A percentile compares a stretch with the other conserved stretches of the same genome.
Evolutionary conservation across 2,329 filamentous ascomycete species (phyloP).

Genomic region (Cercospora canescens): DNA sequence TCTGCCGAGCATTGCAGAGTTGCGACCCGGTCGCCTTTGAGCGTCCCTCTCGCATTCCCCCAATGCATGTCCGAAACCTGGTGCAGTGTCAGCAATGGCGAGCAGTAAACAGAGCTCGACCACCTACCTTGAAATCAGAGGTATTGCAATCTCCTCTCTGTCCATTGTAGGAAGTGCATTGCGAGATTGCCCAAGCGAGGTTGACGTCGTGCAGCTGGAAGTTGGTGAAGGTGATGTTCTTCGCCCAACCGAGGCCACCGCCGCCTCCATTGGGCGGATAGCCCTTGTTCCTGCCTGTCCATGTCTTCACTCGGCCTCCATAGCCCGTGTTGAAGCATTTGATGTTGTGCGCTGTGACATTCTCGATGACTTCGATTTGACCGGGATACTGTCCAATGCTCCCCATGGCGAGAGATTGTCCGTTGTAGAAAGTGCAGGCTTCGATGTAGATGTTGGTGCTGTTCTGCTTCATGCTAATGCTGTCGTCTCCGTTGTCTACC

Average conservation of each 20-base stretch:
- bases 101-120: neutral
- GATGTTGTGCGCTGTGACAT: constrained; percentile 52
- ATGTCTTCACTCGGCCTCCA: constrained; percentile 52
- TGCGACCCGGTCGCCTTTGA: constrained; percentile 26
- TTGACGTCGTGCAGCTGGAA: constrained; percentile 29
- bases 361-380: constrained; percentile 51
- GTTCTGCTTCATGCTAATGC: constrained; percentile 57
- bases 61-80: constrained; percentile 40
- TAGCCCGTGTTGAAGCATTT: constrained; percentile 17
- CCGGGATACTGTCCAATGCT: constrained; percentile 58
- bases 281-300: constrained; percentile 51
- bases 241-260: constrained; percentile 51
- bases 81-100: neutral
- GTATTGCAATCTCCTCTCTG: constrained; percentile 29
- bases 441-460: constrained; percentile 55
- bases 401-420: constrained; percentile 56
- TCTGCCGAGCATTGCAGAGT: constrained; percentile 32
- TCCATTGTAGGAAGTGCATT: constrained; percentile 31
- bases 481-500: constrained; percentile 56
- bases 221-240: constrained; percentile 41
- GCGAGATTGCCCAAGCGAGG: constrained; percentile 30
- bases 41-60: constrained; percentile 35
- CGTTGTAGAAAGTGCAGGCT: constrained; percentile 52
- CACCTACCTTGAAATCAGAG: constrained; percentile 37
- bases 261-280: constrained; percentile 61